phyloP scores from a whole-genome alignment of 768 basidiomycete species.

The Calocera viscosa region DNA sequence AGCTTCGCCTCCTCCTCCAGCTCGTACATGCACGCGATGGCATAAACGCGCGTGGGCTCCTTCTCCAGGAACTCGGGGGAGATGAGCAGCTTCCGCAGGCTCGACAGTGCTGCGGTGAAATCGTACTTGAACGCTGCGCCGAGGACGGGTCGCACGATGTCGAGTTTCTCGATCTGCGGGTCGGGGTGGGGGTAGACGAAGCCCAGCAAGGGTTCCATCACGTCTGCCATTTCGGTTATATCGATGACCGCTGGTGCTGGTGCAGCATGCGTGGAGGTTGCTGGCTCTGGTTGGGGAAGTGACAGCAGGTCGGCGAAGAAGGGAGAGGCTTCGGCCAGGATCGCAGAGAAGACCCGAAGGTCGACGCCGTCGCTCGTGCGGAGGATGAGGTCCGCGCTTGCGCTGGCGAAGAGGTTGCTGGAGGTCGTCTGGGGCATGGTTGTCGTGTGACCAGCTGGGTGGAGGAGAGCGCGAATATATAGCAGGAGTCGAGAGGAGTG shows the following conservation, averaged over 20 bases:
- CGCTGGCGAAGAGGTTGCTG: slow-evolving; percentile 21
- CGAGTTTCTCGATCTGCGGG: slow-evolving; percentile 40
- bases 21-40: slow-evolving; percentile 54
- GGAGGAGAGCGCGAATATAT: not conserved
- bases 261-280: not conserved
- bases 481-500: not conserved
- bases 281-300: slow-evolving; percentile 39
- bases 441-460: not conserved
- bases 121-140: slow-evolving; percentile 54
- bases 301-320: slow-evolving; percentile 61
- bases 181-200: slow-evolving; percentile 51
- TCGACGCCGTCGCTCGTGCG: slow-evolving; percentile 42
- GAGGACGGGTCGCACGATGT: slow-evolving; percentile 42
- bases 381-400: slow-evolving; percentile 42
- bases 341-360: slow-evolving; percentile 49
- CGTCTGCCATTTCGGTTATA: slow-evolving; percentile 38
- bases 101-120: slow-evolving; percentile 34
- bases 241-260: slow-evolving; percentile 36
- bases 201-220: slow-evolving; percentile 41
- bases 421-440: not conserved
- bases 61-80: slow-evolving; percentile 37
- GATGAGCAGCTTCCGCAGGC: slow-evolving; percentile 42
- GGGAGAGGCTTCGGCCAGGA: slow-evolving; percentile 50
- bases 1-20: slow-evolving; percentile 49
- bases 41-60: slow-evolving; percentile 51